Evolutionary conservation across 371 early-diverging fungal species (phyloP), one percentile per base, ranked within the genome.

Genomic region (Mucor racemosus): DNA sequence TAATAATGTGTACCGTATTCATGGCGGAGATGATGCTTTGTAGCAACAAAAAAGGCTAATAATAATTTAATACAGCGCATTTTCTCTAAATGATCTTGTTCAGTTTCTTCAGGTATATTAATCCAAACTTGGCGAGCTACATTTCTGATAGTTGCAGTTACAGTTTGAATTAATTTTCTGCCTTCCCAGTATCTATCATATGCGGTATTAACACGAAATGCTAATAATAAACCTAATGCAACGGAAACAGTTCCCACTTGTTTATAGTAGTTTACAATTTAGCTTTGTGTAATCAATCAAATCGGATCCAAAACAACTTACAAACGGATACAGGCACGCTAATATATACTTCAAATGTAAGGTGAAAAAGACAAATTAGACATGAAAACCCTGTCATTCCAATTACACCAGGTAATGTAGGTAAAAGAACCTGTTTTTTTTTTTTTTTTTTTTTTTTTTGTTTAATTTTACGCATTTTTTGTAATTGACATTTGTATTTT

Each of bases 101-200:
- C 64, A 1, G 76, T 77, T 6, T 76, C 71, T 44, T 80, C 85
- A 9, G 80, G 77, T 46, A 88, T 81, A 60, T 82, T 78, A 58
- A 90, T 81, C 90, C 90, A 91, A 6, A 91, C 75, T 57, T 85
- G 77, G 5, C 93, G 84, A 3, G 90, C 79, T 26, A 91, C 68
- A 61, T 89, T 89, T 31, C 89, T 78, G 48, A 82, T 76, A 38
- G 85, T 86, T 13, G 84, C 83, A 60, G 79, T 82, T 42, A 92
- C 76, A 0, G 82, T 79, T 15, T 84, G 83, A 82, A 90, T 88
- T 17, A 89, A 70, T 60, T 84, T 82, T 46, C 92, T 80, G 13
- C 90, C 93, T 64, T 92, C 92, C 84, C 86, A 90, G 72, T 87
- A 94, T 17, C 94, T 76, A 56, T 91, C 92, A 71, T 93, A 93